These are phyloP conservation scores for Quercus tomentella DNA, from an alignment of 331 rosid genomes.

Conservation along the genomic window DNA sequence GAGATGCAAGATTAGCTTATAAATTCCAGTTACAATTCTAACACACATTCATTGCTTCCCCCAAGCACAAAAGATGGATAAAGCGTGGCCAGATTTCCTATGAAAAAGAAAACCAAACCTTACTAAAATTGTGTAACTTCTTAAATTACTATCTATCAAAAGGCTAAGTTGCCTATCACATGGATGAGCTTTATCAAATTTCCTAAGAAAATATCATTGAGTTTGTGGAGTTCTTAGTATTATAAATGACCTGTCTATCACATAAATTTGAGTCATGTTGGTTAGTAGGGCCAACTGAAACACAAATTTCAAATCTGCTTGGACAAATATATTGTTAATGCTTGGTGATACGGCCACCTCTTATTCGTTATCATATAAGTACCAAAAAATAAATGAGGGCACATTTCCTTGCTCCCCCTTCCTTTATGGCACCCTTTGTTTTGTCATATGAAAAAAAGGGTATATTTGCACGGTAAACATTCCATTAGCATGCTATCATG, in stretches of 20 bases:
- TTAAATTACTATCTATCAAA: not conserved
- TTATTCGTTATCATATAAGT: not conserved
- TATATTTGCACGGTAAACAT: not conserved
- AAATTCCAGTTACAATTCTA: not conserved
- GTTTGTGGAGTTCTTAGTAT: not conserved
- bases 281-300: conserved; percentile 3
- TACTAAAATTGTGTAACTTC: not conserved
- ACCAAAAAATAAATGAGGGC: not conserved
- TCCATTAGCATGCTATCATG: not conserved
- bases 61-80: not conserved
- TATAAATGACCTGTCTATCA: not conserved
- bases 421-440: conserved; percentile 1
- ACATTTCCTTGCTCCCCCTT: not conserved
- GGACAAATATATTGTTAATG: not conserved
- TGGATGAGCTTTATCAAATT: not conserved
- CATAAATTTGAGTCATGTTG: conserved; percentile 2
- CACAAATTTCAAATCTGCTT: conserved; percentile 1
- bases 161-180: not conserved
- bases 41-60: not conserved
- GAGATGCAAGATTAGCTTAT: conserved; percentile 8
- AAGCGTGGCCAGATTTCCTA: not conserved
- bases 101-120: not conserved
- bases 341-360: not conserved
- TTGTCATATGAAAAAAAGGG: conserved; percentile 4
- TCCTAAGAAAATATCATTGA: not conserved